Evolutionary conservation across 2,329 filamentous ascomycete species (phyloP).

Genomic region (Pezicula carpinea): DNA sequence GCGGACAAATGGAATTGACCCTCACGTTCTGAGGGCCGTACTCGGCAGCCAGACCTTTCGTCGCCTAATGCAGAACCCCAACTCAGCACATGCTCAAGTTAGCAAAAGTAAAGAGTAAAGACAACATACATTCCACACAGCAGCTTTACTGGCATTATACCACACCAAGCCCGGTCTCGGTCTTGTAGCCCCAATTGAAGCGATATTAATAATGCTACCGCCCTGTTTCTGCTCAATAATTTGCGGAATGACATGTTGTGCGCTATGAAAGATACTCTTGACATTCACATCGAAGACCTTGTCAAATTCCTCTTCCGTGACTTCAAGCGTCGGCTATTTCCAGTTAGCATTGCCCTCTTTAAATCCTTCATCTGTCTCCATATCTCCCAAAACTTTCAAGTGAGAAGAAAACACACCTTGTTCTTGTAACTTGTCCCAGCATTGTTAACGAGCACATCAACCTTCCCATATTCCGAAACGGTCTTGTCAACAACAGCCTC

Average conservation of each 20-base stretch:
- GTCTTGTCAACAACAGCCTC: constrained; percentile 40
- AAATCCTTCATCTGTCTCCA: background rate
- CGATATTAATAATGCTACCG: constrained; percentile 61
- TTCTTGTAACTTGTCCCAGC: constrained; percentile 55
- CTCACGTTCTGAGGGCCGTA: constrained; percentile 69
- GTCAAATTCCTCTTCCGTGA: constrained; percentile 63
- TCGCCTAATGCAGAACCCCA: constrained; percentile 38
- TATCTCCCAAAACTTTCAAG: background rate
- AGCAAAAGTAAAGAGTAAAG: background rate
- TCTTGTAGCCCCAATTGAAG: constrained; percentile 57
- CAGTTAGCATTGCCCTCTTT: background rate
- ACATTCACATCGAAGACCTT: constrained; percentile 65
- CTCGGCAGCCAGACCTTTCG: constrained; percentile 66
- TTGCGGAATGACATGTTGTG: constrained; percentile 54
- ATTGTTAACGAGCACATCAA: constrained; percentile 59
- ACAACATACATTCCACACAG: constrained; percentile 51
- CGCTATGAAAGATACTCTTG: constrained; percentile 59
- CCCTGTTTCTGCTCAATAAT: constrained; percentile 52
- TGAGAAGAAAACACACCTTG: constrained; percentile 32
- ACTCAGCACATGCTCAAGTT: background rate
- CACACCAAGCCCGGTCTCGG: constrained; percentile 61
- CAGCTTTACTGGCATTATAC: constrained; percentile 68
- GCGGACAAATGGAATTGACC: constrained; percentile 67
- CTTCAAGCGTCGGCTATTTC: constrained; percentile 49
- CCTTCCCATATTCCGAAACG: constrained; percentile 40